These are phyloP conservation scores for Pachyrhizus erosus DNA, from an alignment of 306 rosid species.

Conservation along the genomic window DNA sequence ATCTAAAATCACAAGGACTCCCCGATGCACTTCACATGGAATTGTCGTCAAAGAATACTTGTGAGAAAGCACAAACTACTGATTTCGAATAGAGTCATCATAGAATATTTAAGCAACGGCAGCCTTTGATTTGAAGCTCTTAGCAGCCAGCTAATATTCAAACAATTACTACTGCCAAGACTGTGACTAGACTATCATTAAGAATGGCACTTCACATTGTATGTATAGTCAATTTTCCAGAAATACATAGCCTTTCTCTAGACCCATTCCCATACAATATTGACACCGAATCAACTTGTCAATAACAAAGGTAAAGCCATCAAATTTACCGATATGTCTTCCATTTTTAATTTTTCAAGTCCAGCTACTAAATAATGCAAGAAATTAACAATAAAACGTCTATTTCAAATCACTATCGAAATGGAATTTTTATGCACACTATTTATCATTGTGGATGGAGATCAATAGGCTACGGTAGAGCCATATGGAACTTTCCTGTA, in stretches of 20 bases:
- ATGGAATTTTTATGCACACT: too few relatives aligned
- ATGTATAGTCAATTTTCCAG: background rate
- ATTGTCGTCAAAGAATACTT: background rate
- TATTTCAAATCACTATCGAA: too few relatives aligned
- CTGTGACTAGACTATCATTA: background rate
- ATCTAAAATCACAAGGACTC: slow-evolving; percentile 2
- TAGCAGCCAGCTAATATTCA: background rate
- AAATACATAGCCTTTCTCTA: background rate
- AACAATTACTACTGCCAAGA: background rate
- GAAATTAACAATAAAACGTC: too few relatives aligned
- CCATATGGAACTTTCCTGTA: background rate
- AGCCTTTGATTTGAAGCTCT: background rate
- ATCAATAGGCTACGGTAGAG: background rate
- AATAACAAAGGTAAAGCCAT: background rate
- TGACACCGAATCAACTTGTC: background rate
- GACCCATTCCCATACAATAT: too few relatives aligned
- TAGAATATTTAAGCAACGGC: background rate
- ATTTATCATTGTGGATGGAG: too few relatives aligned
- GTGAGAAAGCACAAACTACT: background rate
- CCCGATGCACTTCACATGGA: slow-evolving; percentile 4
- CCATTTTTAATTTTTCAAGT: too few relatives aligned
- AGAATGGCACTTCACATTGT: background rate
- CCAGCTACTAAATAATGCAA: too few relatives aligned
- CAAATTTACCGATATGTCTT: too few relatives aligned
- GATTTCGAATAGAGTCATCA: background rate